Evolutionary conservation across 2,329 filamentous ascomycete genomes (phyloP).

Genomic region (Penicillium sclerotiorum): DNA sequence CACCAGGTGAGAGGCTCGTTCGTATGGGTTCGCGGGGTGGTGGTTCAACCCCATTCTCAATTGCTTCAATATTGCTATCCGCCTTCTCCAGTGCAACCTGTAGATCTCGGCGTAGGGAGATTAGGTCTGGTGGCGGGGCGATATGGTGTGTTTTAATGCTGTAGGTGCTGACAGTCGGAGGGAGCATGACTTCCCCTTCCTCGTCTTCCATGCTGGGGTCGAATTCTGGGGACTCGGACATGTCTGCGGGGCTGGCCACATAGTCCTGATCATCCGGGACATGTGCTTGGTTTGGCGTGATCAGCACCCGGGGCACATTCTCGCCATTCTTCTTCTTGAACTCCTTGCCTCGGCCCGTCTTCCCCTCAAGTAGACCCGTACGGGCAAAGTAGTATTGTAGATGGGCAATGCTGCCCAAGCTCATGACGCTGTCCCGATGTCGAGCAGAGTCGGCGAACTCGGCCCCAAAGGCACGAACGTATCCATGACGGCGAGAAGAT

Average conservation of each 20-base stretch:
- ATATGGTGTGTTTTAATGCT: constrained; percentile 80
- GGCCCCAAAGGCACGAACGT: constrained; percentile 83
- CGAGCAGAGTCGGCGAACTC: constrained; percentile 88
- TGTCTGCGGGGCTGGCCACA: constrained; percentile 56
- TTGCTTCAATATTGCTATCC: constrained; percentile 63
- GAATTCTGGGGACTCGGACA: constrained; percentile 47
- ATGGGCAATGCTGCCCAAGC: constrained; percentile 92
- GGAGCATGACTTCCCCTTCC: constrained; percentile 76
- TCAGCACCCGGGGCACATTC: constrained; percentile 44
- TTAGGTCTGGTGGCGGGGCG: constrained; percentile 79
- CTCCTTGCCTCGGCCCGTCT: constrained; percentile 81
- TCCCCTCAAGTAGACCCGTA: constrained; percentile 89
- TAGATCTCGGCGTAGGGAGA: constrained; percentile 72
- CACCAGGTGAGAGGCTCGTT: constrained; percentile 36
- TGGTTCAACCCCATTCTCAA: constrained; percentile 33
- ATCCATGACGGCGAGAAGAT: constrained; percentile 68
- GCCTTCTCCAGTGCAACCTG: constrained; percentile 70
- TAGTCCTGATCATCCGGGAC: constrained; percentile 41
- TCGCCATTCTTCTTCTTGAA: constrained; percentile 57
- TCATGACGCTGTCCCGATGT: constrained; percentile 92
- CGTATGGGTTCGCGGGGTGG: constrained; percentile 33
- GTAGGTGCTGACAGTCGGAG: constrained; percentile 97
- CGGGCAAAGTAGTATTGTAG: constrained; percentile 98
- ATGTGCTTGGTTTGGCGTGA: constrained; percentile 43
- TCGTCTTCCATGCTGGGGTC: constrained; percentile 51